Evolutionary conservation across 331 rosid genomes (phyloP).

Genomic region (Erythrophleum ivorense): DNA sequence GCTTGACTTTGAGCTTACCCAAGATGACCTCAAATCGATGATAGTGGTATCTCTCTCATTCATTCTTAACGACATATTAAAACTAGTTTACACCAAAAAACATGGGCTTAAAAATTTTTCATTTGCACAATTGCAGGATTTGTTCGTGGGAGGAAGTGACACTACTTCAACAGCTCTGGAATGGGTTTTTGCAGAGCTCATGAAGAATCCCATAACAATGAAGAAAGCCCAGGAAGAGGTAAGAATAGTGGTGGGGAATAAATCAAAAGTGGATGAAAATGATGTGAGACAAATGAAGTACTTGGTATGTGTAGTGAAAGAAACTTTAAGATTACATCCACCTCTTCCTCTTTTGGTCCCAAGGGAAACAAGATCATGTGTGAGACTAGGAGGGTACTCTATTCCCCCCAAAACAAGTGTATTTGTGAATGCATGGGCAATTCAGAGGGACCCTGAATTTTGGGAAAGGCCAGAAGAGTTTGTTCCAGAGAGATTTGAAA

Average conservation of each 20-base stretch:
- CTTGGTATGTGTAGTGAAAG: constrained; percentile 43
- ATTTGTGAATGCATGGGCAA: not conserved
- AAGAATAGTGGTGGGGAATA: not conserved
- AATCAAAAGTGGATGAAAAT: not conserved
- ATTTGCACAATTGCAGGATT: constrained; percentile 37
- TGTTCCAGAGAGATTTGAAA: not conserved
- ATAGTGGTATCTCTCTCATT: constrained; percentile 26
- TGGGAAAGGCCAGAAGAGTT: constrained; percentile 2
- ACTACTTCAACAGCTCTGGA: constrained; percentile 30
- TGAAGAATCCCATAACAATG: constrained; percentile 35
- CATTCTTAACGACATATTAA: too few relatives aligned
- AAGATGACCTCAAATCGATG: constrained; percentile 45
- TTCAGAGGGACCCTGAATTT: not conserved
- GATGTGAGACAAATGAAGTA: constrained; percentile 45
- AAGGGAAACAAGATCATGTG: constrained; percentile 9
- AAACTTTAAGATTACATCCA: constrained; percentile 41
- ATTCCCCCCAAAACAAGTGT: not conserved
- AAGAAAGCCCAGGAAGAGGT: constrained; percentile 9
- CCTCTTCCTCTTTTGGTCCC: constrained; percentile 42
- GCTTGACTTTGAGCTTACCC: constrained; percentile 39
- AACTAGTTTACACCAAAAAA: not conserved
- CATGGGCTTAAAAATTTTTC: not conserved
- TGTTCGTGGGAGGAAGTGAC: constrained; percentile 49
- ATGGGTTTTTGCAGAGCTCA: constrained; percentile 52
- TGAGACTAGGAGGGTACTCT: constrained; percentile 25